Evolutionary conservation across 163 green algal species (phyloP).

Genomic region (Prototheca cutis): DNA sequence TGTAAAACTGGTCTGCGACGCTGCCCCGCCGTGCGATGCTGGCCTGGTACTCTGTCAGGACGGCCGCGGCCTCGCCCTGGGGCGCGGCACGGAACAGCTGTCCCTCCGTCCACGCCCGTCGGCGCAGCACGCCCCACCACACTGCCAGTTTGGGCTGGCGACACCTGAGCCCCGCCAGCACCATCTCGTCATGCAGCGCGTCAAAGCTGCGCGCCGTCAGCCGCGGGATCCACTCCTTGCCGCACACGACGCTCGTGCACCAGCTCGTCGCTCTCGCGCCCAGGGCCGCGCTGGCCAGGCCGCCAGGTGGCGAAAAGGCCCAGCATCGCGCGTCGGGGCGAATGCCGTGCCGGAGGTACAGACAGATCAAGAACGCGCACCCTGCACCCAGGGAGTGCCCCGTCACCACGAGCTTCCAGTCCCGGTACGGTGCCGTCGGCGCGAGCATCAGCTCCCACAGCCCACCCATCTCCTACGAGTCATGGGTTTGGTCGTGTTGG

Average conservation of each 20-base stretch:
- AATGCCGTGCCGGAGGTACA: conserved; percentile 31
- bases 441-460: conserved; percentile 14
- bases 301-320: conserved; percentile 54
- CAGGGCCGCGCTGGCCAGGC: conserved; percentile 31
- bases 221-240: conserved; percentile 57
- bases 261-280: conserved; percentile 20
- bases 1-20: neutral
- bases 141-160: conserved; percentile 34
- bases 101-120: conserved; percentile 27
- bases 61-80: conserved; percentile 6
- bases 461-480: no score
- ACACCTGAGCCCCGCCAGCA: conserved; percentile 32
- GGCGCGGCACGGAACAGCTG: conserved; percentile 26
- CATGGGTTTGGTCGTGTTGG: no score
- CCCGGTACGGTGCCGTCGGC: conserved; percentile 9
- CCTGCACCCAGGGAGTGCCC: conserved; percentile 58
- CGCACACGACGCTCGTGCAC: conserved; percentile 37
- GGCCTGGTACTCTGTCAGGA: neutral
- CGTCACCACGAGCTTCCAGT: conserved; percentile 48
- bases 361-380: conserved; percentile 37
- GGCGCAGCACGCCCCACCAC: conserved; percentile 17
- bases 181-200: conserved; percentile 56
- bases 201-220: conserved; percentile 41
- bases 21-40: neutral
- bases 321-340: conserved; percentile 28